Percentiles rank a stretch among this genome's conserved stretches.
phyloP scores from a whole-genome alignment of 768 basidiomycete species.

The Daedaleopsis sinensis region DNA sequence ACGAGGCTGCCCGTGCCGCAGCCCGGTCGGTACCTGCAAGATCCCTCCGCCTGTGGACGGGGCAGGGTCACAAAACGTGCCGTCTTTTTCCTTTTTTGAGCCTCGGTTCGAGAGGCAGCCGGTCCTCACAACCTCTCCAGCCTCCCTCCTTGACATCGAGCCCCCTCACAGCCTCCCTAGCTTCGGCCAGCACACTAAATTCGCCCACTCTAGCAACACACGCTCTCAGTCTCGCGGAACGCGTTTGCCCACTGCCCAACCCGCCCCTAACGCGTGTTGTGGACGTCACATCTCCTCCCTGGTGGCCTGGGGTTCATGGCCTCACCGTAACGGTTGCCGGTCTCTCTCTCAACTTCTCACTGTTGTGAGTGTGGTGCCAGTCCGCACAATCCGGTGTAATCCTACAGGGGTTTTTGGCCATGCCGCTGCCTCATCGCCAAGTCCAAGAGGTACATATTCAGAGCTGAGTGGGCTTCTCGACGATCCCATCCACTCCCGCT shows the following conservation, averaged over 20 bases:
- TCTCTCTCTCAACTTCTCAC: slow-evolving; percentile 5
- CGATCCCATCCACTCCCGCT: slow-evolving; percentile 41
- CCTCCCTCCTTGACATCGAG: slow-evolving; percentile 7
- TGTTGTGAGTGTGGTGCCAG: slow-evolving; percentile 9
- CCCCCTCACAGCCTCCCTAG: slow-evolving; percentile 6
- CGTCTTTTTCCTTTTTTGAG: slow-evolving; percentile 6
- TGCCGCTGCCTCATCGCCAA: slow-evolving; percentile 11
- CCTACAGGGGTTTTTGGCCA: slow-evolving; percentile 12
- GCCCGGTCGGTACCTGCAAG: slow-evolving; percentile 13
- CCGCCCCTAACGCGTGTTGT: slow-evolving; percentile 5
- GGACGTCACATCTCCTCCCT: slow-evolving; percentile 11
- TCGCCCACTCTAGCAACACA: slow-evolving; percentile 14
- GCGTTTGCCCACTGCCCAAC: slow-evolving; percentile 10
- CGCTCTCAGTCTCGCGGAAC: slow-evolving; percentile 1
- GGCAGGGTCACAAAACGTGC: slow-evolving; percentile 8
- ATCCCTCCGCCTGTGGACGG: background rate
- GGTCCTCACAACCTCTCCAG: slow-evolving; percentile 8
- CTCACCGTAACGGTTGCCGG: slow-evolving; percentile 9
- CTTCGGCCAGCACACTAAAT: background rate
- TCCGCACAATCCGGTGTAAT: slow-evolving; percentile 5
- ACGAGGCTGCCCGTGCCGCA: slow-evolving; percentile 5
- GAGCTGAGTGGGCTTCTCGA: slow-evolving; percentile 28
- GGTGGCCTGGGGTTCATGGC: slow-evolving; percentile 8
- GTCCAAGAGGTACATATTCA: slow-evolving; percentile 19
- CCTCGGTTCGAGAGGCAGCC: slow-evolving; percentile 6